Evolutionary conservation across 345 rosid species (phyloP).

Genomic region (Citrus sinensis): DVS_A1.0 CM039169.1:5598001-5598500

Average conservation of each 20-base stretch:
- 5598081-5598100: slow-evolving; percentile 51
- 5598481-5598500: slow-evolving; percentile 84
- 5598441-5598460: slow-evolving; percentile 96
- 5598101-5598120: slow-evolving; percentile 50
- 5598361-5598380: slow-evolving; percentile 78
- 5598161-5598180: slow-evolving; percentile 43
- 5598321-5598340: slow-evolving; percentile 84
- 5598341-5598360: slow-evolving; percentile 84
- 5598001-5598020: slow-evolving; percentile 63
- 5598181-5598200: slow-evolving; percentile 31
- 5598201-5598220: slow-evolving; percentile 37
- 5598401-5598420: slow-evolving; percentile 77
- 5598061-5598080: slow-evolving; percentile 56
- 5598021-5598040: slow-evolving; percentile 56
- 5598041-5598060: slow-evolving; percentile 51
- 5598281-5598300: slow-evolving; percentile 50
- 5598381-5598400: slow-evolving; percentile 71
- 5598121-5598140: slow-evolving; percentile 27
- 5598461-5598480: slow-evolving; percentile 59
- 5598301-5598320: slow-evolving; percentile 64
- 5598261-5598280: slow-evolving; percentile 34
- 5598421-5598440: slow-evolving; percentile 85
- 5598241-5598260: slow-evolving; percentile 39
- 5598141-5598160: slow-evolving; percentile 49
- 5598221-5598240: slow-evolving; percentile 36